Percentiles rank a stretch among this genome's conserved stretches.
phyloP scores from a whole-genome alignment of 1,139 yeast species.

The Sugiyamaella pinicola region DNA sequence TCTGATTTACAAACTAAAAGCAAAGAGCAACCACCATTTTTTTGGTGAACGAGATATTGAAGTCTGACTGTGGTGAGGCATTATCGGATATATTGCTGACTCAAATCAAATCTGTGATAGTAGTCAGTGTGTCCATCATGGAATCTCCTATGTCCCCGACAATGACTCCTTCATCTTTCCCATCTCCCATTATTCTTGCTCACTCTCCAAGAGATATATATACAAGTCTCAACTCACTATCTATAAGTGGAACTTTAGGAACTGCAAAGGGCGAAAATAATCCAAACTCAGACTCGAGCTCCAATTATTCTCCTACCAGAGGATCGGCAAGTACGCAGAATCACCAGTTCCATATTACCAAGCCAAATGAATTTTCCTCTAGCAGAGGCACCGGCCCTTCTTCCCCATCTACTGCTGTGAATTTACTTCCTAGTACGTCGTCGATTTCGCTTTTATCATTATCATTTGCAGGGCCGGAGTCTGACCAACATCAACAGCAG shows the following conservation, averaged over 20 bases:
- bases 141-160: conserved; percentile 27
- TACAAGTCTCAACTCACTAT: conserved; percentile 8
- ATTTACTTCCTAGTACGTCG: conserved; percentile 30
- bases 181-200: conserved; percentile 29
- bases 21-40: too few relatives aligned
- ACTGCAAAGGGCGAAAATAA: neutral
- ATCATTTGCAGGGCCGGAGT: conserved; percentile 23
- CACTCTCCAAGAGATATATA: conserved; percentile 27
- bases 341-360: conserved; percentile 6
- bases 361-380: conserved; percentile 8
- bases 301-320: conserved; percentile 8
- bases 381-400: conserved; percentile 10
- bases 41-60: too few relatives aligned
- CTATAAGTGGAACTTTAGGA: conserved; percentile 2
- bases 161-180: conserved; percentile 22
- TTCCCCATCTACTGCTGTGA: conserved; percentile 15
- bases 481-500: conserved; percentile 10
- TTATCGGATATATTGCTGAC: too few relatives aligned
- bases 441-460: conserved; percentile 32
- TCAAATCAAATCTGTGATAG: too few relatives aligned
- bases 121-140: too few relatives aligned
- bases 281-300: neutral
- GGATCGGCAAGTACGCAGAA: conserved; percentile 3
- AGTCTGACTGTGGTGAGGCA: too few relatives aligned
- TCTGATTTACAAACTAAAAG: too few relatives aligned